These are phyloP conservation scores for Coemansia sp. DNA, from an alignment of 192 early-diverging fungal genomes.

Conservation along the genomic window DNA sequence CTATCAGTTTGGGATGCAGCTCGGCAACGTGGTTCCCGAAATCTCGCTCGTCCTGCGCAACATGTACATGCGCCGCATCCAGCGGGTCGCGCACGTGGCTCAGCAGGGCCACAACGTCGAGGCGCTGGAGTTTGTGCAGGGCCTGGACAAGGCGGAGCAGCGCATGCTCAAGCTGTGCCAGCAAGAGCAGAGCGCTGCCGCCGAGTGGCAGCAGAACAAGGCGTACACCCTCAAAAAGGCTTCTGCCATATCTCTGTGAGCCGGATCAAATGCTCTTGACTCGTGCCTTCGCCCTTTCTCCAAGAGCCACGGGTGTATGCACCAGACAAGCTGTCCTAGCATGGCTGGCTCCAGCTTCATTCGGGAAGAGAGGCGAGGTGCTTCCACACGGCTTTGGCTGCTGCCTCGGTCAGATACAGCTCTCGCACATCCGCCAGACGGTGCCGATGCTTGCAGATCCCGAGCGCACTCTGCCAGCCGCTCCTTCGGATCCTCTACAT, in stretches of 20 bases:
- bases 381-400: too few species aligned
- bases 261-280: background rate
- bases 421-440: too few species aligned
- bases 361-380: too few species aligned
- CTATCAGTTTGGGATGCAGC: slow-evolving; percentile 52
- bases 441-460: too few species aligned
- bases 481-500: too few species aligned
- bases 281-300: background rate
- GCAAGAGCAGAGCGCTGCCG: slow-evolving; percentile 34
- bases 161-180: slow-evolving; percentile 42
- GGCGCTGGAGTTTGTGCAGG: slow-evolving; percentile 50
- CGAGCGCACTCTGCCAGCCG: too few species aligned
- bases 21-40: slow-evolving; percentile 49
- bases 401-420: too few species aligned
- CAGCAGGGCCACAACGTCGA: slow-evolving; percentile 51
- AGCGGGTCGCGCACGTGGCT: slow-evolving; percentile 41
- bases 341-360: too few species aligned
- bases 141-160: slow-evolving; percentile 41
- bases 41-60: slow-evolving; percentile 41
- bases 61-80: slow-evolving; percentile 51
- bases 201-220: slow-evolving; percentile 43
- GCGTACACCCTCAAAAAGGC: slow-evolving; percentile 37
- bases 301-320: too few species aligned
- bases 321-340: too few species aligned
- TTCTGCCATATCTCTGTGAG: slow-evolving; percentile 11